Base-by-base conservation (phyloP, 2,329 filamentous ascomycete genomes). In the Ceratocystis ficicola region DNA sequence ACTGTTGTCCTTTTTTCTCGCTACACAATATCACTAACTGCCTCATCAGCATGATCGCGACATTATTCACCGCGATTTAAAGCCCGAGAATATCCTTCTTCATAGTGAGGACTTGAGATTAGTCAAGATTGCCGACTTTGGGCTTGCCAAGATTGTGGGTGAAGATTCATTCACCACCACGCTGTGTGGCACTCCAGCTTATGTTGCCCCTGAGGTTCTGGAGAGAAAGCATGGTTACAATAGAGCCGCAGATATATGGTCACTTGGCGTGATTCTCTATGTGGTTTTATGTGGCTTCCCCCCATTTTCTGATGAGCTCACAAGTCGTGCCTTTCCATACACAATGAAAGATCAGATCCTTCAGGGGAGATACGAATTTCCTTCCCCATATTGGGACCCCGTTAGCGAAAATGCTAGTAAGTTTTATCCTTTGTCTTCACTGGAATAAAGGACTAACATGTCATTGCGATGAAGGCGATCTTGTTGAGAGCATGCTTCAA, bases 101-200 rank as follows among this genome's bases (percentile, higher is more conserved):
- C 85, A 88, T 4, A 20, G 22, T 17, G 90, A 96, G 72, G 82
- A 94, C 44, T 77, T 96, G 32, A 86, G 86, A 67, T n/a, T n/a
- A 8, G 87, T 96, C 69, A 99, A 99, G 76, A 78, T 99, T 68
- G 94, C 92, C 22, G 94, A 99, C 75, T 99, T 99, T 75, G 94
- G 94, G 59, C 81, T 99, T 46, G 93, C 94, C 52, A 99, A 99
- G 77, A 97, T 99, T 70, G 96, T 99, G 70, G 95, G 95, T 69
- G 94, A 99, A 74, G 91, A 96, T 73, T 96, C 93, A 0, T 99
- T 99, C 73, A 97, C 94, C 1, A 96, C 92, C 0, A 97, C 94
- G 0, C 78, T 99, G 69, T 94, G 94, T 74, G 94, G 94, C 69
- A 99, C 94, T n/a, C 94, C 93, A 5, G 94, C 89, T 75, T 96